Percentiles rank a stretch among this genome's conserved stretches.
phyloP scores from a whole-genome alignment of 2,329 filamentous ascomycete species.

The Microdochium paspali region DNA sequence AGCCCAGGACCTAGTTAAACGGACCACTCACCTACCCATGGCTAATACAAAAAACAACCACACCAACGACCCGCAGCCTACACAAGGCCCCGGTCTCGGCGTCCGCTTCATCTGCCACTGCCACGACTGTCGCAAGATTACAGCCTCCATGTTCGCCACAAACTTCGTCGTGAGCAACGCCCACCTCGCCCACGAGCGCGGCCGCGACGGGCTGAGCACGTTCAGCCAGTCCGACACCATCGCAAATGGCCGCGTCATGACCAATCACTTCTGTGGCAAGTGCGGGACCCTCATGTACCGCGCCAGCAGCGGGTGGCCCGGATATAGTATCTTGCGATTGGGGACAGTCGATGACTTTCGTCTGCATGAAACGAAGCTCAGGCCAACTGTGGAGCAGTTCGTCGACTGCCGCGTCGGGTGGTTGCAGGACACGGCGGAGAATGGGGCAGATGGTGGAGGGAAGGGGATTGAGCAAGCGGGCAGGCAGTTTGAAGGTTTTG shows the following conservation, averaged over 20 bases:
- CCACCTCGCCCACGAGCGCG: conserved; percentile 37
- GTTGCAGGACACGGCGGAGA: conserved; percentile 19
- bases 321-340: conserved; percentile 37
- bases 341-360: conserved; percentile 55
- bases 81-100: conserved; percentile 31
- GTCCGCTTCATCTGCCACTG: conserved; percentile 51
- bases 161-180: conserved; percentile 30
- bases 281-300: conserved; percentile 56
- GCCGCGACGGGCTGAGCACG: conserved; percentile 35
- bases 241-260: conserved; percentile 39
- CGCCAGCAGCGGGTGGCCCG: conserved; percentile 31
- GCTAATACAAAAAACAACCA: no score
- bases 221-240: conserved; percentile 39
- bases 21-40: neutral
- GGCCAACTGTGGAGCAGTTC: conserved; percentile 42
- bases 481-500: neutral
- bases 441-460: neutral
- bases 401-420: conserved; percentile 40
- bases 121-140: conserved; percentile 52
- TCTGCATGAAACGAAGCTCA: conserved; percentile 46
- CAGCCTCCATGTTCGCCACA: conserved; percentile 51
- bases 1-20: neutral
- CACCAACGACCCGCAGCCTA: conserved; percentile 23
- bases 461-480: neutral
- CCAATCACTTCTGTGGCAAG: conserved; percentile 49